Base-by-base conservation (phyloP, 345 rosid genomes). In the Hibiscus mutabilis region DNA sequence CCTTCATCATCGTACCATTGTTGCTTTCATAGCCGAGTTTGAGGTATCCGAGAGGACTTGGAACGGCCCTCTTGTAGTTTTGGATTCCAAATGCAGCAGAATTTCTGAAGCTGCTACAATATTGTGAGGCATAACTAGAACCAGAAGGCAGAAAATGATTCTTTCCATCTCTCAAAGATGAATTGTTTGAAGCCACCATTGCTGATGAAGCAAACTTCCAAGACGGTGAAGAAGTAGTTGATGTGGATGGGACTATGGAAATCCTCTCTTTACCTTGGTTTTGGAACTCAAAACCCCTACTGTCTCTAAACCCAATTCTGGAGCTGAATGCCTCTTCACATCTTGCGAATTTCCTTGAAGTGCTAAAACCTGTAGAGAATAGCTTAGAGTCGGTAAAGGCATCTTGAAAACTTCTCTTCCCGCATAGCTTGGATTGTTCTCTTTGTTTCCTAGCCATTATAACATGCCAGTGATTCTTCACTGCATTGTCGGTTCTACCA, bases 391-490 rank as follows among this genome's bases (percentile, higher is more conserved):
- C 72, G 35, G 21, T 69, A 14, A 60, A 51, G 7, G 52, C 51
- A n/a, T 78, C 81, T 74, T 79, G 73, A 63, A 57, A 74, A 76
- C 74, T 79, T 73, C 84, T 76, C 68, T 80, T 79, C 12, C 83
- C 81, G 51, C 78, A 70, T 40, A 74, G 31, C 71, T 81, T 76
- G 46, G 69, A 76, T 57, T 70, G 81, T 76, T 88, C 88, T 0
- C 92, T 74, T 56, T 82, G 79, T 64, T 71, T 82, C 71, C 92
- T 80, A 42, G 92, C 92, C 87, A 84, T 88, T 70, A 86, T 76
- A 60, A 88, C 90, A 72, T 88, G 92, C 78, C 81, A 88, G 51
- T 88, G 92, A 63, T 88, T 88, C 84, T 88, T 88, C 60, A 88
- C 90, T 0, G 92, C 87, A 80, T 88, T 88, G 74, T 88, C 92